Conservation (phyloP, 805 yeast species). For the Yarrowia deformans region DNA sequence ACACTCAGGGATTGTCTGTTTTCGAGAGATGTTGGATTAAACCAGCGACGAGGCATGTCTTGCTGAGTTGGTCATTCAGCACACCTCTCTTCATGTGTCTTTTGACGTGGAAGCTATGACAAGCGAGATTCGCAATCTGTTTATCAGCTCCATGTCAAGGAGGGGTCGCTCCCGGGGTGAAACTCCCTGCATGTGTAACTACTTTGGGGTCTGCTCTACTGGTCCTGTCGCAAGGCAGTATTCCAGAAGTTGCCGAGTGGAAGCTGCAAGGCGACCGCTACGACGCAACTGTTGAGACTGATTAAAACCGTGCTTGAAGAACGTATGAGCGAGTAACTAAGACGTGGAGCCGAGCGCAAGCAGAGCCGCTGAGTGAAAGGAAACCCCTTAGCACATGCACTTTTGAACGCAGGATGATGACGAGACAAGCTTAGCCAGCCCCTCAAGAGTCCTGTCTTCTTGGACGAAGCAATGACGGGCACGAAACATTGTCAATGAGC, state of each 20-base stretch:
- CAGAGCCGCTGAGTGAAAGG: slow-evolving; percentile 4
- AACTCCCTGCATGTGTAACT: neutral
- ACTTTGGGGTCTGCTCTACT: slow-evolving; percentile 9
- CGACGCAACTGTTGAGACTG: neutral
- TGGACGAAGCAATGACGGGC: slow-evolving; percentile 3
- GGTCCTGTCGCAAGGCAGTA: neutral
- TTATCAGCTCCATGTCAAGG: slow-evolving; percentile 1
- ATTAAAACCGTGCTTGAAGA: neutral
- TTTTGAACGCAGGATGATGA: neutral
- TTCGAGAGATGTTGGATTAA: slow-evolving; percentile 7
- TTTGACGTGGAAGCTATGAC: neutral
- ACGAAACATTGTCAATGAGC: slow-evolving; percentile 8
- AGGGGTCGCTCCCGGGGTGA: neutral
- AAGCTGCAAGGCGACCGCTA: neutral
- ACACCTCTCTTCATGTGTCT: slow-evolving; percentile 15
- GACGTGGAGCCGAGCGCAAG: slow-evolving; percentile 11
- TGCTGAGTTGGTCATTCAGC: slow-evolving; percentile 5
- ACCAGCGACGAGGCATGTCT: neutral
- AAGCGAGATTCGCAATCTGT: slow-evolving; percentile 8
- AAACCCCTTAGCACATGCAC: slow-evolving; percentile 6
- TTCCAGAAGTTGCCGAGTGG: slow-evolving; percentile 12
- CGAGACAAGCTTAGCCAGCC: slow-evolving; percentile 1
- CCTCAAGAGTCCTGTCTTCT: neutral
- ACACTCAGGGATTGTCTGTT: neutral
- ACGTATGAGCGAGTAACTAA: slow-evolving; percentile 3